Evolutionary conservation across 1,284 basidiomycete species (phyloP), one percentile per base, ranked within the genome.

Genomic region (Athelia psychrophila): DNA sequence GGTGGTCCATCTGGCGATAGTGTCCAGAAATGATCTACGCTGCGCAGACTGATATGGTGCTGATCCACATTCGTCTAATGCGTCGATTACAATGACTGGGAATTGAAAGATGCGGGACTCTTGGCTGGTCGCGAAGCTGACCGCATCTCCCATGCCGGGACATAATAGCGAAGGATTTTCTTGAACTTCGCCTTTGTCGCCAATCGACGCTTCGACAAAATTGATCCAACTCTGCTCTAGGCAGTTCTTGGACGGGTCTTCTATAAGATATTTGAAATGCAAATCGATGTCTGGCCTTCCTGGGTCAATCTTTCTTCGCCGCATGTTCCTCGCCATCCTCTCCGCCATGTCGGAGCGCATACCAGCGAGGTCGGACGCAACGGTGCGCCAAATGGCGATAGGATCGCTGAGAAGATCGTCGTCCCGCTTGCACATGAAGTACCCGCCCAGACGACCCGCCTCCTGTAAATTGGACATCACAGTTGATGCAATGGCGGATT

Each of bases 31-130:
- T 23, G 33, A 8, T 49, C 35, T 19, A 16, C 33, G 33, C 18
- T 40, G 30, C 19, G 32, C 12, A 13, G 30, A 25, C 40, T 35
- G 36, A n/a, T 25, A n/a, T 40, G 20, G 3, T 36, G 30, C 36
- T 49, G 48, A 40, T 20, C 60, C 61, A 50, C 67, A 69, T 55
- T 70, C 68, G 51, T 70, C 68, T 18, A 68, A 49, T 2, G 66
- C 68, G 52, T 70, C 68, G 44, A 69, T 53, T n/a, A 68, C 58
- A 40, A 66, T 44, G 9, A 69, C 58, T 13, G 61, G 55, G 4
- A 51, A 54, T n/a, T 54, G 32, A 30, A n/a, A 42, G 38, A 42
- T 5, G 8, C 6, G 16, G 6, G 9, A 42, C 6, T 18, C 20
- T 18, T 5, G 8, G n/a, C n/a, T n/a, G n/a, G 38, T 42, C 38